These are phyloP conservation scores for Filosporella fistucella DNA, from an alignment of 495 filamentous ascomycete genomes.

Conservation along the genomic window DNA sequence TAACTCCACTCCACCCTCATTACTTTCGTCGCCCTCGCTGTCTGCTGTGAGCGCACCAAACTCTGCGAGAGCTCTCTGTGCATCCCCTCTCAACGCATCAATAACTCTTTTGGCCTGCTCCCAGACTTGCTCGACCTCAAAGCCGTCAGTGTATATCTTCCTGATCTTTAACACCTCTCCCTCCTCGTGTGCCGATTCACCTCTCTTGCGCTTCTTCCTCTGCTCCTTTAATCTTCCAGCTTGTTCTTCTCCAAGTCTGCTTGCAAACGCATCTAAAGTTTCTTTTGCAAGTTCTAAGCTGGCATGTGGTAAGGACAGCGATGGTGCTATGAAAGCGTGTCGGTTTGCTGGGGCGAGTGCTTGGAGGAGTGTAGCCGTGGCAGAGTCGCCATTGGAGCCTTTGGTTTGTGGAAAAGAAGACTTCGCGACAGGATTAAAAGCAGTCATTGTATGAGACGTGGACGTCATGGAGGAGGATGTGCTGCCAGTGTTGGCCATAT, in stretches of 20 bases:
- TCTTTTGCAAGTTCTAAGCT: slow-evolving; percentile 68
- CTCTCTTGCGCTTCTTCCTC: slow-evolving; percentile 63
- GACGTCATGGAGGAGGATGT: slow-evolving; percentile 49
- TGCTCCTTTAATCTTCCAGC: slow-evolving; percentile 47
- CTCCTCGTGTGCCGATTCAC: slow-evolving; percentile 24
- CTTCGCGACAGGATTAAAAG: slow-evolving; percentile 26
- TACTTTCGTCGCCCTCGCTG: slow-evolving; percentile 11
- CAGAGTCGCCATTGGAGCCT: slow-evolving; percentile 9
- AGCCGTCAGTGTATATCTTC: slow-evolving; percentile 81
- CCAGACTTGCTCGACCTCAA: slow-evolving; percentile 87
- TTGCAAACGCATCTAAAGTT: slow-evolving; percentile 71
- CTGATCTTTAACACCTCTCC: slow-evolving; percentile 58
- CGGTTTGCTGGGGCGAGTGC: slow-evolving; percentile 37
- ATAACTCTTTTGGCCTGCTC: slow-evolving; percentile 85
- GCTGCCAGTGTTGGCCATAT: slow-evolving; percentile 45
- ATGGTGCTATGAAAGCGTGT: slow-evolving; percentile 68
- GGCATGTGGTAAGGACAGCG: slow-evolving; percentile 53
- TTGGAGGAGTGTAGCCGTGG: slow-evolving; percentile 9
- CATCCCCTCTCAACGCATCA: slow-evolving; percentile 45
- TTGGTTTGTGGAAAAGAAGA: slow-evolving; percentile 28
- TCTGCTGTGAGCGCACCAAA: slow-evolving; percentile 27
- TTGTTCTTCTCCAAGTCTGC: slow-evolving; percentile 62
- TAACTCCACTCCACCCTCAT: slow-evolving; percentile 24
- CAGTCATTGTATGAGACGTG: slow-evolving; percentile 49
- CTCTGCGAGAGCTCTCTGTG: slow-evolving; percentile 44